A percentile compares a stretch with the other conserved stretches of the same genome.
Evolutionary conservation across 208 protist species (phyloP).

Genomic region (Wallacemonas sp.): DNA sequence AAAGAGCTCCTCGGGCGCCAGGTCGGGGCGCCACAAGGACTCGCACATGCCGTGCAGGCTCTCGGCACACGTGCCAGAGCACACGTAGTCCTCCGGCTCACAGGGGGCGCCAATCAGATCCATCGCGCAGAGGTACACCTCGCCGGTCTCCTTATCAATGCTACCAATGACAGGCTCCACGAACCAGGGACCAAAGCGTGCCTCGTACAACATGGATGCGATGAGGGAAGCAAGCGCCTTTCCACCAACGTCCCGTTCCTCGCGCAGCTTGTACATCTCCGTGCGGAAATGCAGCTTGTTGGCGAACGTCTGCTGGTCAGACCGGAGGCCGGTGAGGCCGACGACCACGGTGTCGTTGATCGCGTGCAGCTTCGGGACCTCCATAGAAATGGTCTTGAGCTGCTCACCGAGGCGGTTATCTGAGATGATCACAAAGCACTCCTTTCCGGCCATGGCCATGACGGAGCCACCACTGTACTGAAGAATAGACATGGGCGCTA

Average conservation of each 20-base stretch:
- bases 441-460: constrained; percentile 98
- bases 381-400: constrained; percentile 95
- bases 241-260: constrained; percentile 89
- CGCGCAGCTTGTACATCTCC: constrained; percentile 90
- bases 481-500: constrained; percentile 85
- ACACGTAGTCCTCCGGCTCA: constrained; percentile 97
- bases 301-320: constrained; percentile 97
- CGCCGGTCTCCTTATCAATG: constrained; percentile 92
- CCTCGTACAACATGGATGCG: constrained; percentile 90
- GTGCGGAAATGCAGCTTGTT: constrained; percentile 88
- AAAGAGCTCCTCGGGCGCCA: constrained; percentile 97
- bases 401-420: constrained; percentile 97
- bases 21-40: constrained; percentile 93
- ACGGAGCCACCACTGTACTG: constrained; percentile 97
- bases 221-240: constrained; percentile 87
- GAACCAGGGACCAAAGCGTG: constrained; percentile 98
- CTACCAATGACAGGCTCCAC: constrained; percentile 98
- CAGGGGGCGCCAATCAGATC: constrained; percentile 97
- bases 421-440: constrained; percentile 98
- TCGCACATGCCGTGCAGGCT: constrained; percentile 99
- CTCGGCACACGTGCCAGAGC: constrained; percentile 95
- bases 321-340: constrained; percentile 96
- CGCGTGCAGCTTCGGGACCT: constrained; percentile 96
- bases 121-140: constrained; percentile 95
- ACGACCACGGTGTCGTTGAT: constrained; percentile 95